phyloP scores from a whole-genome alignment of 352 stramenopile genomes.

The Globisporangium perplexum region DNA sequence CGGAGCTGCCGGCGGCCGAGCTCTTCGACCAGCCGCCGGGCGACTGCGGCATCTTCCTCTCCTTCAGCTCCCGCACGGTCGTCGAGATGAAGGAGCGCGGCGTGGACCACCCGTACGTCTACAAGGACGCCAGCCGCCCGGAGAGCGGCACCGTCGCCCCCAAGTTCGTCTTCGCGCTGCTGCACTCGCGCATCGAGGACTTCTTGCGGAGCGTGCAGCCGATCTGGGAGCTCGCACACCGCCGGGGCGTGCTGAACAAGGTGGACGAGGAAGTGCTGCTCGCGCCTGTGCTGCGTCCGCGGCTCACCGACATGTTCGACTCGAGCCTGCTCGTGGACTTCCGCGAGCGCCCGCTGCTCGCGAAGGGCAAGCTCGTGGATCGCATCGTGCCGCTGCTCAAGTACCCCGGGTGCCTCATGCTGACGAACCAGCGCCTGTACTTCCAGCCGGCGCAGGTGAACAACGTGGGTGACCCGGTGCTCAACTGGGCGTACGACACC shows the following conservation, averaged over 20 bases:
- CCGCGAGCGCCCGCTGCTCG: slow-evolving; percentile 73
- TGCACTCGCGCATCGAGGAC: slow-evolving; percentile 81
- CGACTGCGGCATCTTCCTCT: slow-evolving; percentile 3
- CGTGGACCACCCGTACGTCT: slow-evolving; percentile 19
- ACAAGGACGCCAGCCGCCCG: slow-evolving; percentile 30
- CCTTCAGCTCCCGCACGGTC: slow-evolving; percentile 16
- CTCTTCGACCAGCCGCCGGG: slow-evolving; percentile 22
- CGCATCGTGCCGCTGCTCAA: slow-evolving; percentile 89
- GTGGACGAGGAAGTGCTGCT: slow-evolving; percentile 81
- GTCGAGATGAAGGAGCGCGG: slow-evolving; percentile 87
- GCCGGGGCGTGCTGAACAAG: slow-evolving; percentile 73
- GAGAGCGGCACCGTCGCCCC: slow-evolving; percentile 10
- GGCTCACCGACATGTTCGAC: slow-evolving; percentile 86
- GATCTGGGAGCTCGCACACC: slow-evolving; percentile 62
- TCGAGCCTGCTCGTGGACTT: slow-evolving; percentile 88
- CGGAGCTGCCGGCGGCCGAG: slow-evolving; percentile 39
- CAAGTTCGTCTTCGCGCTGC: slow-evolving; percentile 78
- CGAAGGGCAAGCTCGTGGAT: slow-evolving; percentile 72
- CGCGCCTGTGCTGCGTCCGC: slow-evolving; percentile 54
- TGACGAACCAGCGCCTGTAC: slow-evolving; percentile 78
- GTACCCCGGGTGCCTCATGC: slow-evolving; percentile 89
- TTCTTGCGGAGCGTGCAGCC: slow-evolving; percentile 67
- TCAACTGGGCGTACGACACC: slow-evolving; percentile 75
- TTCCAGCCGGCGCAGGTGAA: slow-evolving; percentile 91
- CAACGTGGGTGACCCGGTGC: slow-evolving; percentile 85